phyloP scores from a whole-genome alignment of 176 grass and related monocot species.

The Carex cristatella region DNA sequence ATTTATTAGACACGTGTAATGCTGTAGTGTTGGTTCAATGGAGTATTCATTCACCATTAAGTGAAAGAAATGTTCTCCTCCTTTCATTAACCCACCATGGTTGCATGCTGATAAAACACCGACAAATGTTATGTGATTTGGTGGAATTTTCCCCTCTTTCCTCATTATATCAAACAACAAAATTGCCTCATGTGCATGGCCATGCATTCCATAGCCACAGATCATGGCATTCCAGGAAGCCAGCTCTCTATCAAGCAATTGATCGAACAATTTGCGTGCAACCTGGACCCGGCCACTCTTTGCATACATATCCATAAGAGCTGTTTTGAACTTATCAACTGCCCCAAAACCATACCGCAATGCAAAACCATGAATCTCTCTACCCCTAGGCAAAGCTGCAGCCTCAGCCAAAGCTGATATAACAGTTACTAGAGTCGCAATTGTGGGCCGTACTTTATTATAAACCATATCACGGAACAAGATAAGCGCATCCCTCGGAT shows the following conservation, averaged over 20 bases:
- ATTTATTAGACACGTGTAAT: slow-evolving; percentile 74
- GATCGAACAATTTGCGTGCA: slow-evolving; percentile 54
- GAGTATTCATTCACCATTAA: slow-evolving; percentile 48
- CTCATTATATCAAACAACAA: slow-evolving; percentile 47
- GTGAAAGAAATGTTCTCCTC: slow-evolving; percentile 47
- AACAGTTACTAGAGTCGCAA: slow-evolving; percentile 46
- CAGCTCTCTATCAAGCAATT: slow-evolving; percentile 36
- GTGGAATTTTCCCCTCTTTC: slow-evolving; percentile 27
- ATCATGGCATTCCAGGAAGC: slow-evolving; percentile 86
- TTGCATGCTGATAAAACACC: slow-evolving; percentile 67
- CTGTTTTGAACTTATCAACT: slow-evolving; percentile 61
- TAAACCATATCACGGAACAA: slow-evolving; percentile 52
- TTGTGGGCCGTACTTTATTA: slow-evolving; percentile 30
- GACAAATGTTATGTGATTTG: slow-evolving; percentile 70
- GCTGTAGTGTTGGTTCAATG: slow-evolving; percentile 52
- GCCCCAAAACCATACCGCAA: slow-evolving; percentile 48
- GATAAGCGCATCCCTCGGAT: slow-evolving; percentile 33
- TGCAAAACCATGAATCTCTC: slow-evolving; percentile 64
- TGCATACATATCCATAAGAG: slow-evolving; percentile 72
- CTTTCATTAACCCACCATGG: slow-evolving; percentile 48
- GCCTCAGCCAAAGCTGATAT: slow-evolving; percentile 49
- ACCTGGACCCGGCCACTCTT: slow-evolving; percentile 55
- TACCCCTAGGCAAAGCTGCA: slow-evolving; percentile 53
- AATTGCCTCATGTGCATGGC: slow-evolving; percentile 43
- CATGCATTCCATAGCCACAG: slow-evolving; percentile 69